These are phyloP conservation scores for Podila verticillata DNA, from an alignment of 192 early-diverging fungal genomes.

Conservation along the genomic window DNA sequence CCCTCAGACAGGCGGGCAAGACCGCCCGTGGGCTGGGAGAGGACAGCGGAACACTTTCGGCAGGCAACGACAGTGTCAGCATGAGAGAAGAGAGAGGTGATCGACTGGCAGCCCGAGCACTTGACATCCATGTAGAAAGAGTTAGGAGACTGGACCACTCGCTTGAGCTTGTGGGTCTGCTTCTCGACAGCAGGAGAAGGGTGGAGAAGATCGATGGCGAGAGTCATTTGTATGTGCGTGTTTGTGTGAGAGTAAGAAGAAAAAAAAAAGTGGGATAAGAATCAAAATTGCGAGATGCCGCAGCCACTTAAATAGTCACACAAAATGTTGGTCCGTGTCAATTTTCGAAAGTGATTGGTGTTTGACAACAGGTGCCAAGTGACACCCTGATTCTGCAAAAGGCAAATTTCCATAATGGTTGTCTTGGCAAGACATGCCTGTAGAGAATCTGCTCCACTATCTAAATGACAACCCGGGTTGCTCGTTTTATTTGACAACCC, in stretches of 20 bases:
- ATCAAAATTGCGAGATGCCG: neutral
- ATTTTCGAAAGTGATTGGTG: too few relatives aligned
- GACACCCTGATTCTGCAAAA: too few relatives aligned
- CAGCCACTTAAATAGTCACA: too few relatives aligned
- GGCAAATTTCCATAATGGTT: too few relatives aligned
- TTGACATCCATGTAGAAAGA: constrained; percentile 99
- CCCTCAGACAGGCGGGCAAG: constrained; percentile 85
- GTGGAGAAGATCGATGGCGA: constrained; percentile 96
- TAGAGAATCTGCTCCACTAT: too few relatives aligned
- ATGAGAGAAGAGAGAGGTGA: constrained; percentile 93
- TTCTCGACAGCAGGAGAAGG: constrained; percentile 81
- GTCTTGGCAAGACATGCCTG: too few relatives aligned
- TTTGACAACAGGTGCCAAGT: too few relatives aligned
- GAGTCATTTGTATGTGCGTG: constrained; percentile 44
- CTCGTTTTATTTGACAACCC: too few relatives aligned
- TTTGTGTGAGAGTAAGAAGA: neutral
- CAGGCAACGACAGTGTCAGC: constrained; percentile 91
- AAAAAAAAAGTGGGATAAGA: neutral
- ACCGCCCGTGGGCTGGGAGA: constrained; percentile 93
- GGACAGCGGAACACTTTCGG: constrained; percentile 82
- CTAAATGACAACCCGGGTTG: too few relatives aligned
- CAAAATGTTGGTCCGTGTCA: too few relatives aligned
- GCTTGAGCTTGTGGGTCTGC: constrained; percentile 73
- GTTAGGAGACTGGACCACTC: constrained; percentile 77
- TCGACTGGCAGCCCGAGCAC: constrained; percentile 87